phyloP scores from a whole-genome alignment of 495 filamentous ascomycete genomes.

The Apodospora peruviana region DNA sequence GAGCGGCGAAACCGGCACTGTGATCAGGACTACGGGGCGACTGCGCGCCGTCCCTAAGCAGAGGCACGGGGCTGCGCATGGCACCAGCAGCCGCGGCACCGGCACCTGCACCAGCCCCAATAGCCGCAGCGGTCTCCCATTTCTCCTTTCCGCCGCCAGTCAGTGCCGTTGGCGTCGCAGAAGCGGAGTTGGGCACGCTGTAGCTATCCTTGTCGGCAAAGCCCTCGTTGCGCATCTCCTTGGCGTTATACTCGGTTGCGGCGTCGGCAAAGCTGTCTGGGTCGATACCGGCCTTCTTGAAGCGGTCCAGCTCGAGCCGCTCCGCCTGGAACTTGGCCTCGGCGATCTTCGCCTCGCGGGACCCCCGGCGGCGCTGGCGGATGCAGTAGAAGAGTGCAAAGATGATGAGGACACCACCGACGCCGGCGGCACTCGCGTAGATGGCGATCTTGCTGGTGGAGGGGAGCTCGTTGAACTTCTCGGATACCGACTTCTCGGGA shows the following conservation, averaged over 20 bases:
- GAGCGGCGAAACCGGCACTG: conserved; percentile 2
- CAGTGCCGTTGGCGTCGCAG: conserved; percentile 7
- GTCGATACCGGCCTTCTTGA: conserved; percentile 38
- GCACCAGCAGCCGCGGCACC: conserved; percentile 24
- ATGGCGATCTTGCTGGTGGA: conserved; percentile 53
- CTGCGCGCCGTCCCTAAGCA: conserved; percentile 24
- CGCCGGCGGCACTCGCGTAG: conserved; percentile 48
- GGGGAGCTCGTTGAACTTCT: conserved; percentile 56
- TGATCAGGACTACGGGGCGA: conserved; percentile 19
- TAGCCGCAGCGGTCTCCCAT: conserved; percentile 14
- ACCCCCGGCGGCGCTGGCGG: conserved; percentile 60
- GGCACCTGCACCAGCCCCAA: conserved; percentile 17
- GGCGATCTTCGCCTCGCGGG: conserved; percentile 53
- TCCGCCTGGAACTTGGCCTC: conserved; percentile 53
- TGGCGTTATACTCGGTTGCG: conserved; percentile 36
- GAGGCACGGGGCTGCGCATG: conserved; percentile 25
- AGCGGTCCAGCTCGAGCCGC: conserved; percentile 58
- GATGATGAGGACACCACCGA: conserved; percentile 42
- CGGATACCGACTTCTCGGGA: conserved; percentile 37
- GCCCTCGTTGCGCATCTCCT: conserved; percentile 28
- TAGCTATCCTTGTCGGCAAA: conserved; percentile 26
- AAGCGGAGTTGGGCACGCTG: conserved; percentile 27
- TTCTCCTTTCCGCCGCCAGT: conserved; percentile 6
- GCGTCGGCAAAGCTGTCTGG: conserved; percentile 37
- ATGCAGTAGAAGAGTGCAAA: conserved; percentile 56